A percentile compares a stretch with the other conserved stretches of the same genome.
Evolutionary conservation across 805 yeast genomes (phyloP).

Genomic region (Hemisphaericaspora nanyangensis): DNA sequence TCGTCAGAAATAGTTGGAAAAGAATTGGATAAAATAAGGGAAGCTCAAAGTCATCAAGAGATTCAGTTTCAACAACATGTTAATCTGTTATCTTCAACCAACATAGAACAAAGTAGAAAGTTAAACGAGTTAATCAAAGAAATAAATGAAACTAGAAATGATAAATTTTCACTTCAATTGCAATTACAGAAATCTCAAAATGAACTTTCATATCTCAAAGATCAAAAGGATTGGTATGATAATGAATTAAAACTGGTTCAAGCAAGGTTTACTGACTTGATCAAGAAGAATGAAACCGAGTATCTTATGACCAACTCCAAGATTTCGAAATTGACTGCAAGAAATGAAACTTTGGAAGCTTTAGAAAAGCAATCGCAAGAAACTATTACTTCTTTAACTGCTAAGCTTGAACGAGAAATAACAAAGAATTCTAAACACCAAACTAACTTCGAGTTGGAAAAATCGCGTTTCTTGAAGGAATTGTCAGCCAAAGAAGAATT

Average conservation of each 20-base stretch:
- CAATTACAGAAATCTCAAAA: slow-evolving; percentile 31
- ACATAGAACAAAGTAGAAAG: slow-evolving; percentile 33
- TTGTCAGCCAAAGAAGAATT: slow-evolving; percentile 55
- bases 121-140: slow-evolving; percentile 33
- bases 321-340: slow-evolving; percentile 22
- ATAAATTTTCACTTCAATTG: slow-evolving; percentile 33
- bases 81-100: slow-evolving; percentile 26
- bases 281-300: slow-evolving; percentile 38
- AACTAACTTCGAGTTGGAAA: slow-evolving; percentile 42
- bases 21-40: slow-evolving; percentile 9
- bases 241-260: slow-evolving; percentile 33
- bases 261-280: slow-evolving; percentile 31
- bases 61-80: slow-evolving; percentile 23
- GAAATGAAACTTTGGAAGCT: slow-evolving; percentile 20
- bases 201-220: slow-evolving; percentile 28
- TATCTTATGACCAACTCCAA: slow-evolving; percentile 25
- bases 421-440: slow-evolving; percentile 17
- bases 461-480: slow-evolving; percentile 35
- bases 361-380: slow-evolving; percentile 39
- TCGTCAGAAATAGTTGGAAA: slow-evolving; percentile 11
- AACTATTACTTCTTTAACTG: slow-evolving; percentile 46
- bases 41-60: slow-evolving; percentile 20
- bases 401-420: slow-evolving; percentile 29
- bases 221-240: slow-evolving; percentile 40
- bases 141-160: slow-evolving; percentile 33